Base-by-base conservation (phyloP, 2,329 filamentous ascomycete species). In the Neurospora crassa region DNA sequence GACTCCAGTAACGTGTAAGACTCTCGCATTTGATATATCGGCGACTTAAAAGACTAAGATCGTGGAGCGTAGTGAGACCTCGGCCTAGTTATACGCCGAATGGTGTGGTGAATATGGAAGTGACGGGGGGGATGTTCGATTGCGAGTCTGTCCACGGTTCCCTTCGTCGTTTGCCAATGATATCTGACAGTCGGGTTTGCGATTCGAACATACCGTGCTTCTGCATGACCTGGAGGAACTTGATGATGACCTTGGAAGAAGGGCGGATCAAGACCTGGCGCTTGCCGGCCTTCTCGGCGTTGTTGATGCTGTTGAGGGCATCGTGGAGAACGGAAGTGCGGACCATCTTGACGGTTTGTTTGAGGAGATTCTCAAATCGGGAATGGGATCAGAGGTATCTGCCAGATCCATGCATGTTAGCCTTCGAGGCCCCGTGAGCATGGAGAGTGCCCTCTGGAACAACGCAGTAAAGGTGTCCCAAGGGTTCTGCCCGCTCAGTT, bases 71-170 rank as follows among this genome's bases (percentile, higher is more conserved):
- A 69, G 1, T 89, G 89, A 91, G 91, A 95, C 91, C 90, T 89
- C 93, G 91, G 91, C 93, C 95, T 97, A 99, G 96, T 98, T 98
- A 98, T 98, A 93, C 92, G 91, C 94, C 95, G 96, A 96, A 90
- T 70, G 34, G 37, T 40, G 34, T 40, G 37, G 70, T 73, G 73
- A 16, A 59, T 63, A 20, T 37, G 18, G 41, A 69, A 68, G 68
- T 72, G 70, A 72, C 70, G 71, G 77, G 77, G 74, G 71, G 67
- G 42, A n/a, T 40, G 40, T n/a, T 34, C 1, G 41, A n/a, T 72
- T 72, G 73, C 68, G 72, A 71, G 70, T 75, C 72, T 72, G 72
- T 34, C 40, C 53, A 63, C 29, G 53, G 16, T 63, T 37, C 53
- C 14, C 3, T 37, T 72, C 47, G 68, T 72, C 40, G 12, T 67